Conservation (phyloP, 2,329 filamentous ascomycete genomes). For the Curvularia hawaiiensis region DNA sequence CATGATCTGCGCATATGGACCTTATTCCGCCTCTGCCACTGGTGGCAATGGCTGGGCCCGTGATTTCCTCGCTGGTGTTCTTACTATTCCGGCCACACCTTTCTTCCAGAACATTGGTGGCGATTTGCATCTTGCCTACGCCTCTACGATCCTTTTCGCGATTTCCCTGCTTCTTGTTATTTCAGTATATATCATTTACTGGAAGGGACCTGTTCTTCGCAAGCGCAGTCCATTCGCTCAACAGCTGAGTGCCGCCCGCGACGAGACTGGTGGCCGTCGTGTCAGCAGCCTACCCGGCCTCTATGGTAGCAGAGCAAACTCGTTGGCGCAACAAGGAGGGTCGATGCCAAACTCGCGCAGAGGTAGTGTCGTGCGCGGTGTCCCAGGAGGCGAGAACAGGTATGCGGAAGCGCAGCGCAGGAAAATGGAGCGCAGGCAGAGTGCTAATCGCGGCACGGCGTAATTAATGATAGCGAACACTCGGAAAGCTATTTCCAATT, state of each 20-base stretch:
- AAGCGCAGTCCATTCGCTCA: conserved; percentile 61
- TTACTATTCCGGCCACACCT: conserved; percentile 71
- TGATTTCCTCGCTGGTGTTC: conserved; percentile 75
- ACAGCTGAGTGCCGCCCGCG: conserved; percentile 44
- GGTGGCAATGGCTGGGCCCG: conserved; percentile 78
- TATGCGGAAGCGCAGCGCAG: conserved; percentile 14
- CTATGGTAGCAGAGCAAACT: conserved; percentile 41
- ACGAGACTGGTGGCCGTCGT: conserved; percentile 40
- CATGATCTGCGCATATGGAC: conserved; percentile 76
- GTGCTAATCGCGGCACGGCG: conserved; percentile 1
- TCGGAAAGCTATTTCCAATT: not conserved
- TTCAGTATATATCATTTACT: conserved; percentile 56
- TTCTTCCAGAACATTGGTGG: conserved; percentile 54
- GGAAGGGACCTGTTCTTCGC: conserved; percentile 61
- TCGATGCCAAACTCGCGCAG: conserved; percentile 31
- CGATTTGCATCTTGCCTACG: conserved; percentile 55
- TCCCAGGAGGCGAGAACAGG: conserved; percentile 16
- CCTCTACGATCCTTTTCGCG: conserved; percentile 61
- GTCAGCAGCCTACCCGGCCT: conserved; percentile 39
- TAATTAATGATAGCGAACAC: not conserved
- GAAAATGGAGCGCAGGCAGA: conserved; percentile 16
- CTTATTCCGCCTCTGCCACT: conserved; percentile 76
- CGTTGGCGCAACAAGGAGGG: conserved; percentile 24
- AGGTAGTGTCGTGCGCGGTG: conserved; percentile 38
- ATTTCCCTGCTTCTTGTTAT: conserved; percentile 54